Conservation (phyloP, 345 rosid genomes). For the Aquilaria sinensis region DNA sequence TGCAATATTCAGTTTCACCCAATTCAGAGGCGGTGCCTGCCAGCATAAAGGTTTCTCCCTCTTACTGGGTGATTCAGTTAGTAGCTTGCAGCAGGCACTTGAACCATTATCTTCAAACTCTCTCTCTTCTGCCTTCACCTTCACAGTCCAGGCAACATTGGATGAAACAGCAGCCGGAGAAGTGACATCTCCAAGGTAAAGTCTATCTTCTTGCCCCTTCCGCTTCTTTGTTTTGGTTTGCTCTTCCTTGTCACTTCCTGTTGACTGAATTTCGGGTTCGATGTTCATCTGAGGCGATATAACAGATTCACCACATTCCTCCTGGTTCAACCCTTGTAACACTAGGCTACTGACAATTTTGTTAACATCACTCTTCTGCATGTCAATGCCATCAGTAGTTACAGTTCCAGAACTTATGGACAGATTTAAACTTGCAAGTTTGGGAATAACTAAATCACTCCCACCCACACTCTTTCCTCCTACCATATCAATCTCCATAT, state of each 20-base stretch:
- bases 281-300: neutral
- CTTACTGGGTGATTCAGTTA: neutral
- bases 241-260: constrained; percentile 1
- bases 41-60: constrained; percentile 10
- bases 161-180: neutral
- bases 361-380: neutral
- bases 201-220: neutral
- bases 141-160: neutral
- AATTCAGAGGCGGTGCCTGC: constrained; percentile 20
- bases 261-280: neutral
- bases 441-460: constrained; percentile 19
- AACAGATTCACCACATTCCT: constrained; percentile 1
- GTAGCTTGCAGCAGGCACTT: neutral
- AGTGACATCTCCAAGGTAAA: neutral
- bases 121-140: constrained; percentile 15
- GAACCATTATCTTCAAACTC: neutral
- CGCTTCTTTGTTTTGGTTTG: neutral
- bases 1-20: constrained; percentile 43
- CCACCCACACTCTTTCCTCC: constrained; percentile 23
- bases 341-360: constrained; percentile 1
- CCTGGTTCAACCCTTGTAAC: neutral
- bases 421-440: constrained; percentile 1
- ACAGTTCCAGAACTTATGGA: neutral
- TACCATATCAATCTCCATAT: constrained; percentile 34
- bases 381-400: neutral